These are phyloP conservation scores for Anisogramma anomala DNA, from an alignment of 2,329 filamentous ascomycete species.

Conservation along the genomic window DNA sequence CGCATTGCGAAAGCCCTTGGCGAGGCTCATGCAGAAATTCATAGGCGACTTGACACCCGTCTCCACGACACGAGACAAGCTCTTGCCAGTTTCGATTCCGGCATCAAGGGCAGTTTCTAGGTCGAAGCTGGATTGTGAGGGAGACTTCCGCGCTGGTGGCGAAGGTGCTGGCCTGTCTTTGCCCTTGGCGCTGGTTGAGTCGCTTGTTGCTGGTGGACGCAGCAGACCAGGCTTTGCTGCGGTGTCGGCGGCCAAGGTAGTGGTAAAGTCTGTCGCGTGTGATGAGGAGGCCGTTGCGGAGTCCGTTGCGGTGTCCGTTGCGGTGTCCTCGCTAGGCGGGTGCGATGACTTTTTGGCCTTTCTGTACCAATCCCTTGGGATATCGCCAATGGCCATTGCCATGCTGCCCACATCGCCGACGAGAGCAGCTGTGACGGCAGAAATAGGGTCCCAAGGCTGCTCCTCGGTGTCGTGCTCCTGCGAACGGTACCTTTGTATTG, in stretches of 20 bases:
- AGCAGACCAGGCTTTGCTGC: background rate
- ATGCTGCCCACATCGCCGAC: slow-evolving; percentile 75
- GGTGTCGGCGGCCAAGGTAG: slow-evolving; percentile 6
- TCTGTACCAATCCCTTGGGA: slow-evolving; percentile 47
- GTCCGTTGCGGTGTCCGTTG: slow-evolving; percentile 2
- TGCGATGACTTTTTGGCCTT: slow-evolving; percentile 14
- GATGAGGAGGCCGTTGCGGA: slow-evolving; percentile 3
- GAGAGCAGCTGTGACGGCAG: slow-evolving; percentile 64
- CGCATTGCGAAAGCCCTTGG: slow-evolving; percentile 80
- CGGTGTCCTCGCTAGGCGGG: slow-evolving; percentile 2
- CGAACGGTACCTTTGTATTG: slow-evolving; percentile 31
- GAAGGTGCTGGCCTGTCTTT: background rate
- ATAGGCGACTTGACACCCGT: slow-evolving; percentile 71
- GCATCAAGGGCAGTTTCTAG: slow-evolving; percentile 11
- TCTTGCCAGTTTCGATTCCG: slow-evolving; percentile 48
- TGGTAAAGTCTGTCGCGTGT: background rate
- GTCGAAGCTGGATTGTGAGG: slow-evolving; percentile 3
- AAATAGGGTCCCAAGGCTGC: slow-evolving; percentile 68
- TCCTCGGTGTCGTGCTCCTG: slow-evolving; percentile 66
- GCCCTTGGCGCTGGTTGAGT: slow-evolving; percentile 1
- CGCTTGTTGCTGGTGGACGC: background rate
- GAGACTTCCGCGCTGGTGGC: background rate
- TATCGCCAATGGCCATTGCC: slow-evolving; percentile 71
- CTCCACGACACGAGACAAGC: slow-evolving; percentile 59
- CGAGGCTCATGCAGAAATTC: slow-evolving; percentile 72